Percentiles rank a stretch among this genome's conserved stretches.
Conservation (phyloP, 805 yeast species). For the Kluyveromyces dobzhanskii region DNA sequence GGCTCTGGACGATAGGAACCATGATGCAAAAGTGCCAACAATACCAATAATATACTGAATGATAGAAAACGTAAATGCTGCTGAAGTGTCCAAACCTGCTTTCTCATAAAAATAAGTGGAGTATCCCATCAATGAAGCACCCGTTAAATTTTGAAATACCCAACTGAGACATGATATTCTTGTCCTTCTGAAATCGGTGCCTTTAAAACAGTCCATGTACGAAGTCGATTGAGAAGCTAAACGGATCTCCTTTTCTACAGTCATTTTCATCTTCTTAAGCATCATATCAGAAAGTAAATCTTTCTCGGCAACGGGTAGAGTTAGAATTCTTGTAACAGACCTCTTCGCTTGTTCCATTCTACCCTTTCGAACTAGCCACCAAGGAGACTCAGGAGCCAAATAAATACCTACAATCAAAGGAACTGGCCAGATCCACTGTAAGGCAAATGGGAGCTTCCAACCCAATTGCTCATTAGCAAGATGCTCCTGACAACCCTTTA, state of each 20-base stretch:
- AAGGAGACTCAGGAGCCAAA: slow-evolving; percentile 50
- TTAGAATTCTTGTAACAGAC: slow-evolving; percentile 31
- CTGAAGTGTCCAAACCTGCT: slow-evolving; percentile 37
- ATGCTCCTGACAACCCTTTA: slow-evolving; percentile 28
- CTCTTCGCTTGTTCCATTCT: slow-evolving; percentile 35
- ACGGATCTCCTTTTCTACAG: slow-evolving; percentile 30
- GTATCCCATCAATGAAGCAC: slow-evolving; percentile 40
- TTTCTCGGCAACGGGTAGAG: slow-evolving; percentile 24
- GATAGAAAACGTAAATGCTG: slow-evolving; percentile 40
- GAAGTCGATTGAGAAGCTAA: slow-evolving; percentile 6
- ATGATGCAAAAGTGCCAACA: slow-evolving; percentile 26
- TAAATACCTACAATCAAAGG: slow-evolving; percentile 36
- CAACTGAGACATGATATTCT: slow-evolving; percentile 38
- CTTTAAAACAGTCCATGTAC: slow-evolving; percentile 39
- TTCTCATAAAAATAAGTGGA: slow-evolving; percentile 44
- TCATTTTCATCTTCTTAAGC: slow-evolving; percentile 37
- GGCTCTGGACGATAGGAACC: slow-evolving; percentile 9
- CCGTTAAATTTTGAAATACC: slow-evolving; percentile 39
- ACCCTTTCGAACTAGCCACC: slow-evolving; percentile 43
- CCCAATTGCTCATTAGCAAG: slow-evolving; percentile 30
- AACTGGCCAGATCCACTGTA: slow-evolving; percentile 55
- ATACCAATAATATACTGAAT: slow-evolving; percentile 39
- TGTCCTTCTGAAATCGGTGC: slow-evolving; percentile 41
- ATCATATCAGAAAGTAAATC: slow-evolving; percentile 34
- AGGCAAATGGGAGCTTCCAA: slow-evolving; percentile 46